These are phyloP conservation scores for Arthrobotrys pseudoclavata DNA, from an alignment of 2,329 filamentous ascomycete genomes.

Conservation along the genomic window DNA sequence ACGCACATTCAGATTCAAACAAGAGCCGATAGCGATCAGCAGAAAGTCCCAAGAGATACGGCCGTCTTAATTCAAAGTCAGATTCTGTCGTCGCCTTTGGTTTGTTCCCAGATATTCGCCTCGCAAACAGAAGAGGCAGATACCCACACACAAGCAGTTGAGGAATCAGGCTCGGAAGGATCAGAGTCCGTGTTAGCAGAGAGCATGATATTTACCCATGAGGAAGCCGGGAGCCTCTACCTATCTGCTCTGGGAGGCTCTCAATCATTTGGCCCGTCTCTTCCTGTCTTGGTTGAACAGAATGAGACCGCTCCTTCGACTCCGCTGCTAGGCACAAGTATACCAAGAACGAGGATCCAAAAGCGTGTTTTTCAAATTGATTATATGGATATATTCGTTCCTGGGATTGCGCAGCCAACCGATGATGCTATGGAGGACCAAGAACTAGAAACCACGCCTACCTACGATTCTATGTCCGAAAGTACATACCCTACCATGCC, in stretches of 20 bases:
- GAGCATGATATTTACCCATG: slow-evolving; percentile 81
- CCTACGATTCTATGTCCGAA: slow-evolving; percentile 67
- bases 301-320: slow-evolving; percentile 7
- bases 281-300: slow-evolving; percentile 22
- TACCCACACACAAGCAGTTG: slow-evolving; percentile 62
- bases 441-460: not conserved
- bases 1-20: not conserved
- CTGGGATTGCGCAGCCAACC: slow-evolving; percentile 49
- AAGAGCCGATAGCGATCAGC: slow-evolving; percentile 61
- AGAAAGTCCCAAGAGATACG: slow-evolving; percentile 61
- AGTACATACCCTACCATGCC: slow-evolving; percentile 71
- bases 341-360: slow-evolving; percentile 61
- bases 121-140: not conserved
- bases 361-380: slow-evolving; percentile 66
- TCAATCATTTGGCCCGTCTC: slow-evolving; percentile 48
- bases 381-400: slow-evolving; percentile 65
- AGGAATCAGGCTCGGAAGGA: slow-evolving; percentile 64
- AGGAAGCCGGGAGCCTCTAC: slow-evolving; percentile 88
- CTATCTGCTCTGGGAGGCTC: slow-evolving; percentile 62
- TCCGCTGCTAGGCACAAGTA: not conserved
- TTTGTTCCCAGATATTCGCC: slow-evolving; percentile 59
- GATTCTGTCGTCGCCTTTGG: slow-evolving; percentile 39
- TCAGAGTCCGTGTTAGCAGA: slow-evolving; percentile 71
- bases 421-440: not conserved
- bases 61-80: slow-evolving; percentile 16